Base-by-base conservation (phyloP, 2,329 filamentous ascomycete species). In the Phaeoacremonium minimum region DNA sequence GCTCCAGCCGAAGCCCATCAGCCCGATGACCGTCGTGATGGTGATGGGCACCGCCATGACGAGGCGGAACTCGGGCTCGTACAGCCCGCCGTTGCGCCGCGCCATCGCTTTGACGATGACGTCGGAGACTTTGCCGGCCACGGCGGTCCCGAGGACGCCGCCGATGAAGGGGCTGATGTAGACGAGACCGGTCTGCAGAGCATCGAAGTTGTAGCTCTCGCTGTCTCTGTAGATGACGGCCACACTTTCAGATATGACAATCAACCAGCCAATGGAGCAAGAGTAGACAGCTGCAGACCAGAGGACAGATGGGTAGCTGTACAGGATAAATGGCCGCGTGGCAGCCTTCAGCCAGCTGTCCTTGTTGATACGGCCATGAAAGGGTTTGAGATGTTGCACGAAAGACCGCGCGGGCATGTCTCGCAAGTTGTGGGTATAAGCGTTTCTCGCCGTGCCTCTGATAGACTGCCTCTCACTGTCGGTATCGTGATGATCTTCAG, bases 1-100 rank as follows among this genome's bases (percentile, higher is more conserved):
- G 8, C 85, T 89, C 93, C 91, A 97, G n/a, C 91, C 91, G 52
- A 93, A 97, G 3, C 89, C 91, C 81, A 96, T 95, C 13, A 97
- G 74, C 0, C 93, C 93, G 19, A 91, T 79, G 2, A 82, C 79
- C 0, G 90, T 96, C 4, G 80, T 80, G 36, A 96, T 51, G 1
- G 83, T 69, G 19, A 96, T 82, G 0, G 90, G 91, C 4, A 83
- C 62, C 0, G 80, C 87, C 91, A 97, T 95, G 30, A 95, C 75
- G 0, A 95, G 75, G 6, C 90, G 79, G 53, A 94, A 97, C 59
- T 97, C 91, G 1, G 91, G 91, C 58, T 97, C 91, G 57, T 96
- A 97, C 4, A 97, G 69, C 3, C 91, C 91, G n/a, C 87, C 88
- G 48, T 97, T 97, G 18, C 82, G 80, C 22, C 82, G 76, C 3